Conservation (phyloP, 2,329 filamentous ascomycete genomes). For the Zymoseptoria crescenta region DNA sequence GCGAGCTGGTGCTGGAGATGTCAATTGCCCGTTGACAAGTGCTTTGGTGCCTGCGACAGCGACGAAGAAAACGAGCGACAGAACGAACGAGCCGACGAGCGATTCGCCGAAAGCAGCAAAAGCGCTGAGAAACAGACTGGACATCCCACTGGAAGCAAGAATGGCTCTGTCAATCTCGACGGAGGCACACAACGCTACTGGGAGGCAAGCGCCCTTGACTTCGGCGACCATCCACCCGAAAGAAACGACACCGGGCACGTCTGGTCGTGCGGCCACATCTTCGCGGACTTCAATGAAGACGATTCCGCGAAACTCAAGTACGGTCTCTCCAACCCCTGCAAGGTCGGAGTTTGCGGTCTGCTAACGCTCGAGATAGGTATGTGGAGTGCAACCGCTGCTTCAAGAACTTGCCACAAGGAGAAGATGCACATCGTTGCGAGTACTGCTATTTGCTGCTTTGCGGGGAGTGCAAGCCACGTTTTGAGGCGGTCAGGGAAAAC, state of each 20-base stretch:
- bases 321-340: too few species aligned
- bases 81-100: too few species aligned
- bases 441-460: background rate
- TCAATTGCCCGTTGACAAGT: constrained; percentile 27
- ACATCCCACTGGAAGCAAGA: too few species aligned
- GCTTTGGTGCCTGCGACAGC: constrained; percentile 12
- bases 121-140: too few species aligned
- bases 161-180: constrained; percentile 28
- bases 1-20: constrained; percentile 46
- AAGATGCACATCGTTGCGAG: background rate
- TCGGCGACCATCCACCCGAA: constrained; percentile 31
- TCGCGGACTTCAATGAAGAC: background rate
- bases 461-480: background rate
- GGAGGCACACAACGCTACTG: constrained; percentile 26
- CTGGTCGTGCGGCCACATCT: constrained; percentile 23
- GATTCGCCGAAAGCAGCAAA: too few species aligned
- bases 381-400: background rate
- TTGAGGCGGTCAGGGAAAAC: background rate
- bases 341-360: too few species aligned
- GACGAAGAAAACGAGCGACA: background rate
- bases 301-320: too few species aligned
- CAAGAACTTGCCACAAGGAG: background rate
- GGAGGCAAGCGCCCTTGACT: constrained; percentile 25
- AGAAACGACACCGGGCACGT: constrained; percentile 20
- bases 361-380: background rate